Base-by-base conservation (phyloP, 2,329 filamentous ascomycete species). In the Penicillium sp. region DNA sequence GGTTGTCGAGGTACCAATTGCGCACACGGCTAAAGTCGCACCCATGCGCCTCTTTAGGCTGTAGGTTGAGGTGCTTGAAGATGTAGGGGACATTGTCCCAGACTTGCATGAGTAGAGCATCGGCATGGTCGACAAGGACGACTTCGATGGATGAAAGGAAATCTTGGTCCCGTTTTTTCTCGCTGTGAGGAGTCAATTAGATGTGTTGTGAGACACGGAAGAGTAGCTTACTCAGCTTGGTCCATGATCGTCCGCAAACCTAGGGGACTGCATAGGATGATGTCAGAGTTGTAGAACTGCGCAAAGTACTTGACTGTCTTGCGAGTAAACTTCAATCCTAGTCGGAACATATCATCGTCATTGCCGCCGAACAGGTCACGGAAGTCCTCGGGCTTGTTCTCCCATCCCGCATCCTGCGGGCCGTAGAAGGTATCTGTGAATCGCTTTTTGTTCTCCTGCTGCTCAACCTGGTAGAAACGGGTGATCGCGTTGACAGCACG, bases 71-170 rank as follows among this genome's bases (percentile, higher is more conserved):
- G 74, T 96, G 91, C 63, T 91, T 88, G 71, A 98, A 93, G 68
- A 97, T 90, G 73, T 90, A 91, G 74, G 96, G 91, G 61, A 97
- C 86, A 73, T 99, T 94, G 71, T 97, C 92, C 93, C 94, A 98
- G 75, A 96, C 98, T 75, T 99, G 95, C 92, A 97, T 97, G 8
- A 96, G 85, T 43, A 97, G 85, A 0, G 92, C 92, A 75, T 98
- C 93, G 12, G 92, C 90, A 76, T 98, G 93, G 74, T 99, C 95
- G 61, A 96, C 83, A 49, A 98, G 83, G 35, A 95, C 88, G 54
- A 99, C 78, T 77, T 99, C 95, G 69, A 99, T 91, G 1, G 94
- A 98, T 58, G 90, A 94, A 14, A 99, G 83, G 73, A 96, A 99
- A 76, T 99, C 95, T 68, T 86, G 88, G 73, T 98, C 94, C 38